Evolutionary conservation across 2,329 filamentous ascomycete genomes (phyloP), one percentile per base, ranked within the genome.

Genomic region (Pestalotiopsis sp.): DNA sequence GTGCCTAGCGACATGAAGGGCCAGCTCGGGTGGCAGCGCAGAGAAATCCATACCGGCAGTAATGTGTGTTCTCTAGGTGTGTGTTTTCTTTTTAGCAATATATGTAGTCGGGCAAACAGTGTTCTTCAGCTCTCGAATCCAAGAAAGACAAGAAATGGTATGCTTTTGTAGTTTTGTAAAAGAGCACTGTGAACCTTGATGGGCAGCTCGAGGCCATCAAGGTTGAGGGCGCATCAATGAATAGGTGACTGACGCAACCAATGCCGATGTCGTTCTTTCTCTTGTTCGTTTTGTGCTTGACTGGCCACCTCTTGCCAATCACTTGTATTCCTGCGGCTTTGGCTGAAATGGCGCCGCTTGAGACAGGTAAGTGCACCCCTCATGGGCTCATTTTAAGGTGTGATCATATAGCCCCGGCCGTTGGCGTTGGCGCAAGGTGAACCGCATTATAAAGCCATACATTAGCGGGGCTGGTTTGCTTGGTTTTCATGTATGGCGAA

Each of bases 1-100:
- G 9, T 68, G 61, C 70, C 74, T 72, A 1, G 67, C 73, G n/a
- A 76, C 56, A 3, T 63, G 59, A 23, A 77, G 69, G 17, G 77
- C 5, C 4, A 77, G 14, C 17, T 77, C 74, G 13, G 12, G 25
- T 3, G 72, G 72, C 3, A 76, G 17, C 69, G 72, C 14, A 11
- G 56, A n/a, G 52, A 66, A 41, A 25, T 23, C 56, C 64, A 66
- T 66, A 41, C 9, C 17, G 27, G 36, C 59, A 12, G 17, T 41
- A 62, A 25, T 39, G 36, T 23, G 38, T 25, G 36, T 12, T 12
- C n/a, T 12, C n/a, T 62, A 49, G 11, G 14, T 11, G 38, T 9
- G 31, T 3, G 20, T 64, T 13, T 3, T 45, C 36, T 45, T 64
- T 49, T 20, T 25, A 17, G 38, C 36, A 17, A 45, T 45, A 23